Evolutionary conservation across 371 early-diverging fungal genomes (phyloP).

Genomic region (Capillidium heterosporum): DNA sequence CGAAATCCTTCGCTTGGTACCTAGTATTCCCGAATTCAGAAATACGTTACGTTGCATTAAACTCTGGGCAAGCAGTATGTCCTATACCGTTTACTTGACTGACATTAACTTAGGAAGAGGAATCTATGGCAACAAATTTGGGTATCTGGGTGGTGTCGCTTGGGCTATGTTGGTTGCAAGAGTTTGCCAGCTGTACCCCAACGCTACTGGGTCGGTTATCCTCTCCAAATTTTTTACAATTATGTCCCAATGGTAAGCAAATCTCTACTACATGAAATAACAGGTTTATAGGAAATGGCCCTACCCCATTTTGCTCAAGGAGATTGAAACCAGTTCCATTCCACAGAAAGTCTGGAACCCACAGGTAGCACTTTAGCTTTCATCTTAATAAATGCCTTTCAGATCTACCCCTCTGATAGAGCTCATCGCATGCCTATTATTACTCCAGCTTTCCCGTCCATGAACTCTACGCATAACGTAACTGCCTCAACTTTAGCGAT

Average conservation of each 20-base stretch:
- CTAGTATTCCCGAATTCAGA: conserved; percentile 79
- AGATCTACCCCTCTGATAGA: conserved; percentile 71
- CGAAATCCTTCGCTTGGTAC: conserved; percentile 91
- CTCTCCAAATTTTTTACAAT: conserved; percentile 86
- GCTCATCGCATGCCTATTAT: conserved; percentile 98
- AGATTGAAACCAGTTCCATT: conserved; percentile 81
- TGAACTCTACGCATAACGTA: conserved; percentile 99
- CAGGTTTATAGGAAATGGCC: conserved; percentile 67
- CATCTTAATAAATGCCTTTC: not conserved
- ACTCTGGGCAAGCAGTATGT: conserved; percentile 90
- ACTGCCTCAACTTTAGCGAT: conserved; percentile 74
- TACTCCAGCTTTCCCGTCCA: conserved; percentile 99
- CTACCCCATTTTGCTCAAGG: conserved; percentile 84
- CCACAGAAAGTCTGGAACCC: conserved; percentile 98
- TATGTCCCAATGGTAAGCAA: conserved; percentile 62
- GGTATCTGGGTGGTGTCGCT: conserved; percentile 98
- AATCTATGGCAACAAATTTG: conserved; percentile 94
- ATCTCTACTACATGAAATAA: not conserved
- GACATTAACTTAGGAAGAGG: conserved; percentile 26
- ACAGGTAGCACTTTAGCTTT: conserved; percentile 18
- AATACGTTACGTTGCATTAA: conserved; percentile 91
- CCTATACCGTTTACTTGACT: not conserved
- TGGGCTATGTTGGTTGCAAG: conserved; percentile 98
- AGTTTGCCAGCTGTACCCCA: conserved; percentile 96
- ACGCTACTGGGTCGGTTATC: conserved; percentile 71